Conservation (phyloP, 1,284 basidiomycete genomes). For the Heterobasidion parviporum region DNA sequence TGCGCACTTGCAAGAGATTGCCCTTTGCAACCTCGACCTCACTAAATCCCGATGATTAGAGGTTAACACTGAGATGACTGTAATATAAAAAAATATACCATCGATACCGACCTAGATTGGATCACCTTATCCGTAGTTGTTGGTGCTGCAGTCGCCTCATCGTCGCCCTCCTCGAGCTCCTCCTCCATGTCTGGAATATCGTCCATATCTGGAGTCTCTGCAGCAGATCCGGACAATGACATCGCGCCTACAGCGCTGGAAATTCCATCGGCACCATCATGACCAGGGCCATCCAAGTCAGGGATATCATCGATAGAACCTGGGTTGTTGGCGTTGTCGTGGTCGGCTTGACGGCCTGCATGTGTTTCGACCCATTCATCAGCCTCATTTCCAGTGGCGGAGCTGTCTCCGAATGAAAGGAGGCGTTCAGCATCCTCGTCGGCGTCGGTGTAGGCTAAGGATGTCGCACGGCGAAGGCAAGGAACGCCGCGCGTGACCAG, state of each 20-base stretch:
- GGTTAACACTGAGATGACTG: not conserved
- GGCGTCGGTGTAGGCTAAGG: conserved; percentile 88
- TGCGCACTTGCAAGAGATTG: conserved; percentile 91
- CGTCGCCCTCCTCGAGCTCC: conserved; percentile 38
- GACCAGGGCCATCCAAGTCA: conserved; percentile 91
- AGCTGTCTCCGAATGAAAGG: conserved; percentile 66
- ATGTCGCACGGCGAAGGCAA: conserved; percentile 84
- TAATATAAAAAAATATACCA: not conserved
- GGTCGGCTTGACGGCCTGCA: conserved; percentile 53
- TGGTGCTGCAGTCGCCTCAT: conserved; percentile 77
- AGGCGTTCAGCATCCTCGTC: conserved; percentile 93
- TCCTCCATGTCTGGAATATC: conserved; percentile 34
- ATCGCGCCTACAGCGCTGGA: conserved; percentile 47
- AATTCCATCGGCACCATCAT: conserved; percentile 82
- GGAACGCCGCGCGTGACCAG: conserved; percentile 90
- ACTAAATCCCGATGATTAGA: conserved; percentile 23
- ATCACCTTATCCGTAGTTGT: conserved; percentile 22
- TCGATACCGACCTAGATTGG: conserved; percentile 18
- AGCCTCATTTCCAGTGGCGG: conserved; percentile 41
- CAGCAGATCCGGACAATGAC: conserved; percentile 22
- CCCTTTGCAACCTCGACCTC: conserved; percentile 58
- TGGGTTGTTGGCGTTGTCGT: conserved; percentile 45
- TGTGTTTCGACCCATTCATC: conserved; percentile 89
- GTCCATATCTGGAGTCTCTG: conserved; percentile 32
- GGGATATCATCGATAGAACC: conserved; percentile 76